Evolutionary conservation across 805 yeast genomes (phyloP).

Genomic region (Lachancea cidri): DNA sequence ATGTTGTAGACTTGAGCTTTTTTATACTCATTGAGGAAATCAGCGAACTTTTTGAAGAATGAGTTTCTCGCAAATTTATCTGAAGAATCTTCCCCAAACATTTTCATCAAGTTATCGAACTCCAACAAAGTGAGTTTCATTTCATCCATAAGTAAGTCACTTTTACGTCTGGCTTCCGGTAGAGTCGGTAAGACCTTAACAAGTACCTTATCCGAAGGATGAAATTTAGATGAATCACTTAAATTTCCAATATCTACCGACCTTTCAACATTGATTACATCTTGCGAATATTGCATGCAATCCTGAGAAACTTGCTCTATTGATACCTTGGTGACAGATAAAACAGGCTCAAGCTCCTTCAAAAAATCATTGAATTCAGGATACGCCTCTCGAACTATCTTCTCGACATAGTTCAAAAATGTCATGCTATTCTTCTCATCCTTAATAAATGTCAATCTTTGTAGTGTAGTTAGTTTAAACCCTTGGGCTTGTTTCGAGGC

Average conservation of each 20-base stretch:
- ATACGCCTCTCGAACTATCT: conserved; percentile 73
- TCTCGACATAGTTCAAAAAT: conserved; percentile 88
- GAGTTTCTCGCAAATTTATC: conserved; percentile 62
- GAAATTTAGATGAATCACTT: conserved; percentile 65
- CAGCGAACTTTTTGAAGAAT: conserved; percentile 76
- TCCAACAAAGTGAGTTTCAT: conserved; percentile 56
- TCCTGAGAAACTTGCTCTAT: conserved; percentile 77
- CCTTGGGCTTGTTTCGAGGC: conserved; percentile 89
- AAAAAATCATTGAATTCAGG: conserved; percentile 73
- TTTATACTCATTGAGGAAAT: conserved; percentile 72
- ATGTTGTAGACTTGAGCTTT: conserved; percentile 76
- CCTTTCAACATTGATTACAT: conserved; percentile 62
- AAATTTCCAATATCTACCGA: conserved; percentile 80
- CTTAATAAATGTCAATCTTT: conserved; percentile 82
- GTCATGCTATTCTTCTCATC: conserved; percentile 85
- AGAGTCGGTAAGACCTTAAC: conserved; percentile 56
- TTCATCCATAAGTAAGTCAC: conserved; percentile 59
- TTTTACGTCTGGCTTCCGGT: conserved; percentile 70
- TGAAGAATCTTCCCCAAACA: conserved; percentile 82
- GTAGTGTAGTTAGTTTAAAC: conserved; percentile 84
- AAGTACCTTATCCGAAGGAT: conserved; percentile 76
- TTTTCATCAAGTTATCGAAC: conserved; percentile 66
- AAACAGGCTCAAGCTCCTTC: conserved; percentile 61
- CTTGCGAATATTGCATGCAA: conserved; percentile 56
- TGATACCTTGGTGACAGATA: conserved; percentile 62